Evolutionary conservation across 306 rosid species (phyloP).

Genomic region (Corylus avellana): DNA sequence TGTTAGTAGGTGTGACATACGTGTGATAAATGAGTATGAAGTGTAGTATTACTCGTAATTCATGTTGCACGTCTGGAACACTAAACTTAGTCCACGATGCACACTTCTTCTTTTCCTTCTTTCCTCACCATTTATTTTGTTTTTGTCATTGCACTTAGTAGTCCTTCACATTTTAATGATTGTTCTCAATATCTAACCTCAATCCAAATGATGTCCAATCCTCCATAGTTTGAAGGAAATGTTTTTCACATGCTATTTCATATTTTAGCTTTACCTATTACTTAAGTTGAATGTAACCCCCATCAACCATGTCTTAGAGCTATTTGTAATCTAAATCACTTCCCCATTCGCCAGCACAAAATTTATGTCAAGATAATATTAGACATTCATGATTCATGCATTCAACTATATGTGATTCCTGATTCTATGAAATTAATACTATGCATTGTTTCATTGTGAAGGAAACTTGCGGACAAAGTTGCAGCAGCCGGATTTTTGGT

Average conservation of each 20-base stretch:
- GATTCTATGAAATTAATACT: neutral
- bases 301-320: too few relatives aligned
- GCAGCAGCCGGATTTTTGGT: slow-evolving; percentile 56
- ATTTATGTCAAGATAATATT: neutral
- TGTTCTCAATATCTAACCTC: neutral
- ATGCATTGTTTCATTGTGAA: slow-evolving; percentile 28
- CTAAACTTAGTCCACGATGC: neutral
- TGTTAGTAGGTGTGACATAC: too few relatives aligned
- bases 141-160: neutral
- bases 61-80: neutral
- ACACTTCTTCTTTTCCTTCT: neutral
- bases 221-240: too few relatives aligned
- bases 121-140: neutral
- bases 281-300: too few relatives aligned
- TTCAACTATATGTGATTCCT: neutral
- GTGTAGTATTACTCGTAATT: neutral
- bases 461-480: slow-evolving; percentile 64
- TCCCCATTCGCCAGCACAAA: neutral
- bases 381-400: neutral
- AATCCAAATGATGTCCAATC: neutral
- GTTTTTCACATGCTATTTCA: too few relatives aligned
- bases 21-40: too few relatives aligned
- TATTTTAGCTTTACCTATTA: too few relatives aligned
- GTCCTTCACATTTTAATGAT: neutral
- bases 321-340: too few relatives aligned